These are phyloP conservation scores for Pueraria montana DNA, from an alignment of 306 rosid species.

Conservation along the genomic window DNA sequence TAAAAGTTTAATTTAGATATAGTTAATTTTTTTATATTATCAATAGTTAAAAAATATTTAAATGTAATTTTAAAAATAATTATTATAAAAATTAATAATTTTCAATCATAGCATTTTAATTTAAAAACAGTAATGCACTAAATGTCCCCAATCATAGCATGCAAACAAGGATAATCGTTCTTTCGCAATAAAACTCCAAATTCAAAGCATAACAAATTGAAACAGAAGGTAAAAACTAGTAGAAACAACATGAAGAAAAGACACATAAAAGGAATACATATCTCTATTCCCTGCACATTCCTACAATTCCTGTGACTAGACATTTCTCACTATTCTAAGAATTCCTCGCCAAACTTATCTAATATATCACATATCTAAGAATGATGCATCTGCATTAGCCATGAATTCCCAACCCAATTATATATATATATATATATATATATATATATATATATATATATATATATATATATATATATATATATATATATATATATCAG, in stretches of 20 bases:
- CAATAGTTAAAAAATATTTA: too few species aligned
- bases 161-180: background rate
- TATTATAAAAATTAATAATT: background rate
- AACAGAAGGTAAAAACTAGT: background rate
- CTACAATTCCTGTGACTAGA: background rate
- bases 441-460: too few species aligned
- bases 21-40: too few species aligned
- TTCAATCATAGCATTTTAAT: background rate
- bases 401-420: background rate
- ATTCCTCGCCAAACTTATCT: background rate
- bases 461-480: too few species aligned
- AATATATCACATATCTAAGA: too few species aligned
- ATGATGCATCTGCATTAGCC: conserved; percentile 12
- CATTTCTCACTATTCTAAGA: background rate
- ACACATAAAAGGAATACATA: background rate
- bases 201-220: background rate
- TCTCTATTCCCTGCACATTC: background rate
- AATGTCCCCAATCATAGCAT: background rate
- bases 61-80: too few species aligned
- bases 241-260: background rate
- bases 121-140: background rate
- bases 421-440: too few species aligned
- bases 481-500: too few species aligned
- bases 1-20: too few species aligned
- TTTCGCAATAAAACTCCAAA: background rate